Evolutionary conservation across 345 rosid species (phyloP), one percentile per base, ranked within the genome.

Genomic region (Sisymbrium irio): DNA sequence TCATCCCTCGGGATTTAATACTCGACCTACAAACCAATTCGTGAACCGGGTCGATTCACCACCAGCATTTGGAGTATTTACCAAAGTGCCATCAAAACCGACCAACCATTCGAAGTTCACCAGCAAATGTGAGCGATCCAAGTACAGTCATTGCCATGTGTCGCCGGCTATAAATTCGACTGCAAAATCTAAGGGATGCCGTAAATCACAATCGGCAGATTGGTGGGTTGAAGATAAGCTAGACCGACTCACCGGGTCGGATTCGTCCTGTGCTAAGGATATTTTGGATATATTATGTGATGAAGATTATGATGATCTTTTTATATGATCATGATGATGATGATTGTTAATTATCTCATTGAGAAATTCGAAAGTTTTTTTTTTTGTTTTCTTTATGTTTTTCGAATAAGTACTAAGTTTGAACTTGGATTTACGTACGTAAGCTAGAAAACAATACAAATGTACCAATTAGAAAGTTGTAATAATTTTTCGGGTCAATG

Each of bases 21-120:
- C 54, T 11, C 72, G 42, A 56, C 56, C 42, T 7, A 13, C 41
- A 0, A 56, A 66, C 55, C 45, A 22, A 18, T 7, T 37, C 6
- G 33, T 30, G 2, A 56, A 59, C 45, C 54, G 19, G 14, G 3
- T 47, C 1, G 32, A 30, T 49, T 59, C 73, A 10, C 73, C 62
- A 65, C 53, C 60, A 2, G 35, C 39, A 9, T 58, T 37, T 40
- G 78, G 73, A n/a, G 39, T 13, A 40, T 67, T 14, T 28, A 30
- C 55, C 3, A 60, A 75, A 67, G 56, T 37, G 12, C 37, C 47
- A 73, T 73, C 77, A 33, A 64, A 64, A 50, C 36, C 65, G n/a
- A 63, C 65, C 46, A 75, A 75, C 63, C 68, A 68, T 11, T 75
- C 75, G 0, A 76, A 45, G 19, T 36, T 9, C 15, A 56, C 45